These are phyloP conservation scores for Thermoascus crustaceus DNA, from an alignment of 2,329 filamentous ascomycete species.

Conservation along the genomic window DNA sequence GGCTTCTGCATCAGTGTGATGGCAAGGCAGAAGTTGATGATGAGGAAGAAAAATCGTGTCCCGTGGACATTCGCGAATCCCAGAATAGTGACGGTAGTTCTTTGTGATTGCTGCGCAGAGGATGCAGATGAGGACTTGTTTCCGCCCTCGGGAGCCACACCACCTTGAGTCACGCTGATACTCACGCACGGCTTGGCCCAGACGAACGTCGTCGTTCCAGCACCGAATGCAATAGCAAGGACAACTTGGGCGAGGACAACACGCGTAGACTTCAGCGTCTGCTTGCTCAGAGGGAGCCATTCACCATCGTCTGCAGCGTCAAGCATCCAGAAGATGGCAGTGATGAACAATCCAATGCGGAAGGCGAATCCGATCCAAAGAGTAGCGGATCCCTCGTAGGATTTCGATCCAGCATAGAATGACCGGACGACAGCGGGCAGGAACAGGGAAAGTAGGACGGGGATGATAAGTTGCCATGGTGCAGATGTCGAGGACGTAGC, in stretches of 20 bases:
- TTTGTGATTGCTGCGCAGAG: slow-evolving; percentile 21
- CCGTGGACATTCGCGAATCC: slow-evolving; percentile 93
- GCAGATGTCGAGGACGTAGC: slow-evolving; percentile 86
- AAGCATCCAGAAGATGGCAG: slow-evolving; percentile 77
- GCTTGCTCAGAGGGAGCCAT: slow-evolving; percentile 61
- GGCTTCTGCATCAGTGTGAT: slow-evolving; percentile 82
- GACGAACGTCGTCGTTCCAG: slow-evolving; percentile 74
- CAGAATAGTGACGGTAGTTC: slow-evolving; percentile 61
- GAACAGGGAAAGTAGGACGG: slow-evolving; percentile 62
- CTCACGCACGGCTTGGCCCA: slow-evolving; percentile 80
- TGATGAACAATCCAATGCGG: slow-evolving; percentile 64
- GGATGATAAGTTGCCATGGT: slow-evolving; percentile 76
- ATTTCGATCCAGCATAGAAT: slow-evolving; percentile 73
- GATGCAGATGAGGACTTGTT: too few species aligned
- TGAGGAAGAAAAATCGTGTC: slow-evolving; percentile 76
- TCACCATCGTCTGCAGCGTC: slow-evolving; percentile 77
- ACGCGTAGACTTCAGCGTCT: slow-evolving; percentile 62
- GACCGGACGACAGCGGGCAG: slow-evolving; percentile 74
- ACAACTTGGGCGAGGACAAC: slow-evolving; percentile 72
- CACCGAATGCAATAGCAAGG: slow-evolving; percentile 71
- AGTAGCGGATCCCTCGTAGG: slow-evolving; percentile 77
- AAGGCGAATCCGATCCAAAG: slow-evolving; percentile 77
- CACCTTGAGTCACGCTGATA: slow-evolving; percentile 51
- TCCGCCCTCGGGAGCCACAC: slow-evolving; percentile 33
- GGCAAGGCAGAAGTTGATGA: slow-evolving; percentile 67